These are phyloP conservation scores for Lasiodiplodia sp. DNA, from an alignment of 2,329 filamentous ascomycete genomes.

Conservation along the genomic window DNA sequence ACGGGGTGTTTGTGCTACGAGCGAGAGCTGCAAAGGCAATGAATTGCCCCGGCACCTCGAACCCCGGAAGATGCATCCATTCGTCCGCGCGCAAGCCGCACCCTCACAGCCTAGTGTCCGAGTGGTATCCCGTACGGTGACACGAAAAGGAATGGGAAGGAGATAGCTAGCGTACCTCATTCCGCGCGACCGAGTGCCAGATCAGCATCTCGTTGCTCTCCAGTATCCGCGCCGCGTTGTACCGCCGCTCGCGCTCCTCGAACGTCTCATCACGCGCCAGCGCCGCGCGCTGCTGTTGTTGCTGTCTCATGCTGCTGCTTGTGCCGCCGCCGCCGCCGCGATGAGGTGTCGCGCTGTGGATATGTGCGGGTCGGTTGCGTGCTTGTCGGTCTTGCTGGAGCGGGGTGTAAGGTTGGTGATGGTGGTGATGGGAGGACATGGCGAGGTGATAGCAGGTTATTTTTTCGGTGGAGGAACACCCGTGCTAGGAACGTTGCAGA, in stretches of 20 bases:
- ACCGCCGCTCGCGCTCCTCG: conserved; percentile 39
- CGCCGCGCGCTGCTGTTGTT: conserved; percentile 2
- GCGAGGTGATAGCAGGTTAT: neutral
- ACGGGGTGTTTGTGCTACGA: too few species aligned
- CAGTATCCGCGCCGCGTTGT: conserved; percentile 43
- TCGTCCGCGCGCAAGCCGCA: neutral
- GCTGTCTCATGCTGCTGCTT: neutral
- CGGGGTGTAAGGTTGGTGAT: conserved; percentile 32
- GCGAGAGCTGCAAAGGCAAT: neutral
- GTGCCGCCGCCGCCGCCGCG: neutral
- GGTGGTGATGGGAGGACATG: neutral
- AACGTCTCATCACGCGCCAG: conserved; percentile 36
- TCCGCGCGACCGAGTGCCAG: conserved; percentile 41
- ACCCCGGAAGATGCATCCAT: neutral
- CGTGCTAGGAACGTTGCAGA: neutral
- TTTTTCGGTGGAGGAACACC: neutral
- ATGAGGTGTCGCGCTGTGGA: conserved; percentile 9
- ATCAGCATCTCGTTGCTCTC: conserved; percentile 47
- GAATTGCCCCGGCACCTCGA: neutral
- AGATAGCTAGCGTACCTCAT: conserved; percentile 41
- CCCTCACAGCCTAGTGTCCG: neutral
- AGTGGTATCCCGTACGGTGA: neutral
- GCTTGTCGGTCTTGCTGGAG: conserved; percentile 42
- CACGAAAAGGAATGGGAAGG: conserved; percentile 2
- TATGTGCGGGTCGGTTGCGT: conserved; percentile 33